phyloP scores from a whole-genome alignment of 2,329 filamentous ascomycete genomes.

The Epichloe hybrida region DNA sequence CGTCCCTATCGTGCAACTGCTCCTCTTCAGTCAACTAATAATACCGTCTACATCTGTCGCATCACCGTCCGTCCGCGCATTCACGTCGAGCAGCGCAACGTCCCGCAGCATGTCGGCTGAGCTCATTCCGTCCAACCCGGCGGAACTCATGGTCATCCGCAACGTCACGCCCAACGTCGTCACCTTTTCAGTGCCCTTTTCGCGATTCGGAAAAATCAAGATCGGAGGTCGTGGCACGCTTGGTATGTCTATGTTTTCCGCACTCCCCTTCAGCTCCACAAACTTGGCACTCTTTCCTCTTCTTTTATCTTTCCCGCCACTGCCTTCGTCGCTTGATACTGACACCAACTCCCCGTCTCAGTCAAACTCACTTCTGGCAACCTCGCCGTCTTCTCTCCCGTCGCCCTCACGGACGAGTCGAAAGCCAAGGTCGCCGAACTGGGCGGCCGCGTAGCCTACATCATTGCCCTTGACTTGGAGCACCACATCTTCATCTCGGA shows the following conservation, averaged over 20 bases:
- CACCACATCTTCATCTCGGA: conserved; percentile 88
- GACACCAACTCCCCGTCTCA: conserved; percentile 17
- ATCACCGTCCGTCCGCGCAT: not conserved
- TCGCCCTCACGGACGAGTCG: conserved; percentile 66
- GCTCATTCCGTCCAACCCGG: conserved; percentile 57
- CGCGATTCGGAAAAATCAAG: conserved; percentile 64
- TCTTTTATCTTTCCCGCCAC: not conserved
- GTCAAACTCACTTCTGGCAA: conserved; percentile 66
- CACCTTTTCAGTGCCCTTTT: conserved; percentile 73
- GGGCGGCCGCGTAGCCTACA: conserved; percentile 63
- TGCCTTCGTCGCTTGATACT: not conserved
- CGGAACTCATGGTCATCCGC: conserved; percentile 81
- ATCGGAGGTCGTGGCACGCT: conserved; percentile 81
- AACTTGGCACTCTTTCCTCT: no score
- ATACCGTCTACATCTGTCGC: not conserved
- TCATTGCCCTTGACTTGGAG: conserved; percentile 78
- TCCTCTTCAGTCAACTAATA: not conserved
- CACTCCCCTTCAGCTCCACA: no score
- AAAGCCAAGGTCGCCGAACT: conserved; percentile 48
- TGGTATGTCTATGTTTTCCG: conserved; percentile 42
- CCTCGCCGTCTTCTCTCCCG: conserved; percentile 84
- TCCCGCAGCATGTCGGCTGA: conserved; percentile 34
- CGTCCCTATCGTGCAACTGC: no score
- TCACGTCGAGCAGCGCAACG: conserved; percentile 6
- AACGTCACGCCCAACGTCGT: conserved; percentile 66